phyloP scores from a whole-genome alignment of 202 grass and related monocot species.

The Elaeis oleifera region DNA sequence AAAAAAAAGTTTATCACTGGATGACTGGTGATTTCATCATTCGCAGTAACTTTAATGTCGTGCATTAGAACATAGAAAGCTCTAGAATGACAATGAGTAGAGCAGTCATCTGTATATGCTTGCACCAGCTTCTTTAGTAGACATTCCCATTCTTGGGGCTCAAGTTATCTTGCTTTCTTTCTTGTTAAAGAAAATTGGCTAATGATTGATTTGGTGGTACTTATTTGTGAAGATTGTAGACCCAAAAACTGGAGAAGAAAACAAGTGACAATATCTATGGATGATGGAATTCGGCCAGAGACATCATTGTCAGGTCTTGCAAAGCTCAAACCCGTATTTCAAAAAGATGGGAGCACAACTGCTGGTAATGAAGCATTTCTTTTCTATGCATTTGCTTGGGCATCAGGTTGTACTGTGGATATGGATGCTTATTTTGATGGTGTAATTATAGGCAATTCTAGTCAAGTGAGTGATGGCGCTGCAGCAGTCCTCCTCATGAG shows the following conservation, averaged over 20 bases:
- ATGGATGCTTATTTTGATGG: not conserved
- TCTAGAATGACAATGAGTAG: too few relatives aligned
- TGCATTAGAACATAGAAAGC: too few relatives aligned
- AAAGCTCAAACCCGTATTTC: conserved; percentile 89
- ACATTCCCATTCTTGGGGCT: too few relatives aligned
- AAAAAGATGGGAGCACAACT: conserved; percentile 91
- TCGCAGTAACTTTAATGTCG: too few relatives aligned
- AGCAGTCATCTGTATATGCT: too few relatives aligned
- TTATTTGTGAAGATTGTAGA: conserved; percentile 50
- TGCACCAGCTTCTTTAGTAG: too few relatives aligned
- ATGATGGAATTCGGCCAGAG: conserved; percentile 88
- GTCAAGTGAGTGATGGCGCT: conserved; percentile 98
- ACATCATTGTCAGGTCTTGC: conserved; percentile 52
- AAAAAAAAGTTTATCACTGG: too few relatives aligned
- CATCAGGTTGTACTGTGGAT: not conserved
- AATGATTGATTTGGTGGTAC: too few relatives aligned
- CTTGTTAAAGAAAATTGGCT: too few relatives aligned
- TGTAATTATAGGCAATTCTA: conserved; percentile 73
- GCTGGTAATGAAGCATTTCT: conserved; percentile 45
- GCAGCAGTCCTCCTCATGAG: conserved; percentile 98
- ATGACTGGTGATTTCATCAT: too few relatives aligned
- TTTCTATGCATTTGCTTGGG: not conserved
- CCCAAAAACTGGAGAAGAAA: conserved; percentile 89
- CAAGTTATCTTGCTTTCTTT: too few relatives aligned
- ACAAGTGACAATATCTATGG: conserved; percentile 76